phyloP scores from a whole-genome alignment of 805 yeast species.

The Tetrapisispora phaffii region DNA sequence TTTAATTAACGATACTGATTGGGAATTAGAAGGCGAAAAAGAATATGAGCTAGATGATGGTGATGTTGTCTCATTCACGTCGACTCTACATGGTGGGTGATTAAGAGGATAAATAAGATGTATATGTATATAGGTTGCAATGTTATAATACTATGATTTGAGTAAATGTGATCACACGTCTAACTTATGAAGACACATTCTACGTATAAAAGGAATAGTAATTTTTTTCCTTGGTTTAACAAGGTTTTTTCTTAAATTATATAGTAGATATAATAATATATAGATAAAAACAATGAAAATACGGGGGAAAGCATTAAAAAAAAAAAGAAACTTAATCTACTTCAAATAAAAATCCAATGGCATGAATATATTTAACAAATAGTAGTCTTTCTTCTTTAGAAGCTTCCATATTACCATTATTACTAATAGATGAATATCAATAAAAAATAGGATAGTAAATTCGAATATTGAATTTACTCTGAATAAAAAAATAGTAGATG shows the following conservation, averaged over 20 bases:
- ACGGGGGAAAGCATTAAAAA: neutral
- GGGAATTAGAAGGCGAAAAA: constrained; percentile 91
- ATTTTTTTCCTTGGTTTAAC: neutral
- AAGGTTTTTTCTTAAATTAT: neutral
- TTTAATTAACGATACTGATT: constrained; percentile 85
- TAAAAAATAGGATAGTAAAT: neutral
- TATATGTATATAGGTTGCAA: neutral
- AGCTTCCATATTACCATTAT: neutral
- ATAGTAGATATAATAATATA: neutral
- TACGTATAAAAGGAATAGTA: neutral
- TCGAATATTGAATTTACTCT: neutral
- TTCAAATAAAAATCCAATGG: neutral
- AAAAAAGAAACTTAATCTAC: neutral
- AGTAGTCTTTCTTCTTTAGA: neutral
- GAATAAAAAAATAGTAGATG: neutral
- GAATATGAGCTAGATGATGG: constrained; percentile 65
- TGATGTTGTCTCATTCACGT: constrained; percentile 78
- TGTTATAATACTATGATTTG: neutral
- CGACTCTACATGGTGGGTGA: constrained; percentile 91
- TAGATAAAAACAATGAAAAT: neutral
- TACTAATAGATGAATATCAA: neutral
- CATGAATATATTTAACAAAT: neutral
- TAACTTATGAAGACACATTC: neutral
- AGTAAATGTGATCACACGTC: too few species aligned
- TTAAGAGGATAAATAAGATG: neutral